Evolutionary conservation across 2,329 filamentous ascomycete genomes (phyloP), one percentile per base, ranked within the genome.

Genomic region (Plectosphaerella plurivora): DNA sequence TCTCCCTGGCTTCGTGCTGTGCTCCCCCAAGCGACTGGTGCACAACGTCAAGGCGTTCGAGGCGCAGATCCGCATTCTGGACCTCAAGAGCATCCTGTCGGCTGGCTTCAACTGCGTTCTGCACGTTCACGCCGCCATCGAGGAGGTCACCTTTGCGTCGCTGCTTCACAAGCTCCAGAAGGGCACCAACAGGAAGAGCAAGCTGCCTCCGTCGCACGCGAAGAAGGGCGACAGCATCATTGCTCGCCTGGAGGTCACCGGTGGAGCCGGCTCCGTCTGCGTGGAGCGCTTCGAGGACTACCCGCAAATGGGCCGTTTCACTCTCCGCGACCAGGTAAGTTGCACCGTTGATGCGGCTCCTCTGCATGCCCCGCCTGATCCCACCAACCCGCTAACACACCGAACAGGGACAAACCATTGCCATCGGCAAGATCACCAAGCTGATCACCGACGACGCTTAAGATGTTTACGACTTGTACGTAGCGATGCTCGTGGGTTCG

Each of bases 381-480:
- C 22, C 22, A 12, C 10, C 41, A 6, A 20, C 12, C 45, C 53
- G 47, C 54, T 65, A 55, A 64, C 50, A 37, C 44, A 48, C 28
- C 42, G 36, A 67, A 51, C 66, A 97, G 86, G 94, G 94, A 63
- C 93, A 97, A 88, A 99, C 94, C 0, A 97, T 99, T 76, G 94
- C 94, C 52, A 99, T 99, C 75, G 94, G 94, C 66, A 99, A 99
- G 83, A 95, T 99, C 70, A 97, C 91, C 55, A 97, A 92, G 81
- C 82, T 99, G 58, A 78, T 84, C 62, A 73, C 66, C 8, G 69
- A 74, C 16, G 68, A 70, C 0, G 47, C 63, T 50, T 60, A 58
- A 57, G 59, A 33, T 33, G 28, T 33, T 10, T 10, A 33, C 28
- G 28, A 33, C 28, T 33, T 33, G 28, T 33, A 33, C 11, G 28